Evolutionary conservation across 805 yeast genomes (phyloP).

Genomic region (Kuraishia hungarica): DNA sequence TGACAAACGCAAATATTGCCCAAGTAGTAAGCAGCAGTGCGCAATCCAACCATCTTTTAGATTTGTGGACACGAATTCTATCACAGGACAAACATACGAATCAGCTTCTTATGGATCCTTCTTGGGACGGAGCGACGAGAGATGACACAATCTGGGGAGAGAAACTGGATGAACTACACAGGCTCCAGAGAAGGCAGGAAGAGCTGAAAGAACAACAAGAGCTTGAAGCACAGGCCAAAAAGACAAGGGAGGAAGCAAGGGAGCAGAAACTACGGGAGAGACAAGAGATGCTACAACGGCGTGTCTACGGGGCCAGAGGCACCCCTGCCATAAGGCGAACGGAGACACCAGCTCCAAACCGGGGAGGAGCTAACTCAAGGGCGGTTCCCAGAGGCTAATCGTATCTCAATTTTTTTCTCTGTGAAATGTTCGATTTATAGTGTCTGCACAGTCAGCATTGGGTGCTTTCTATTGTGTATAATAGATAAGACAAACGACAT

Average conservation of each 20-base stretch:
- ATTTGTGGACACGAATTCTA: slow-evolving; percentile 52
- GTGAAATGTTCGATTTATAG: too few species aligned
- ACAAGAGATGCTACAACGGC: slow-evolving; percentile 17
- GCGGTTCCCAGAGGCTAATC: neutral
- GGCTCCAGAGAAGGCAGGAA: slow-evolving; percentile 1
- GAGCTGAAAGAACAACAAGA: slow-evolving; percentile 16
- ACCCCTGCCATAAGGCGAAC: slow-evolving; percentile 1
- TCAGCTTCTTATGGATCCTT: slow-evolving; percentile 26
- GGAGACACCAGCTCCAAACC: neutral
- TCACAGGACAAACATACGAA: slow-evolving; percentile 53
- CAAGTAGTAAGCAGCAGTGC: slow-evolving; percentile 32
- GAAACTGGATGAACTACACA: slow-evolving; percentile 8
- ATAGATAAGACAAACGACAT: neutral
- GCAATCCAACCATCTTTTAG: slow-evolving; percentile 40
- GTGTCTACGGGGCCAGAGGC: slow-evolving; percentile 17
- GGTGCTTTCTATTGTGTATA: neutral
- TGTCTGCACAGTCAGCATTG: neutral
- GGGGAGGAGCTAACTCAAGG: neutral
- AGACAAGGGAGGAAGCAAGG: slow-evolving; percentile 11
- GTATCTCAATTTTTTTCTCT: neutral
- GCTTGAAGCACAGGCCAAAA: slow-evolving; percentile 17
- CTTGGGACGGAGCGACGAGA: slow-evolving; percentile 11
- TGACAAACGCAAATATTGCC: slow-evolving; percentile 21
- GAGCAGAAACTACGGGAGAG: slow-evolving; percentile 13
- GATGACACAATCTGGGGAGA: slow-evolving; percentile 25